Base-by-base conservation (phyloP, 139 green algal genomes). In the Penium margaritaceum region DNA sequence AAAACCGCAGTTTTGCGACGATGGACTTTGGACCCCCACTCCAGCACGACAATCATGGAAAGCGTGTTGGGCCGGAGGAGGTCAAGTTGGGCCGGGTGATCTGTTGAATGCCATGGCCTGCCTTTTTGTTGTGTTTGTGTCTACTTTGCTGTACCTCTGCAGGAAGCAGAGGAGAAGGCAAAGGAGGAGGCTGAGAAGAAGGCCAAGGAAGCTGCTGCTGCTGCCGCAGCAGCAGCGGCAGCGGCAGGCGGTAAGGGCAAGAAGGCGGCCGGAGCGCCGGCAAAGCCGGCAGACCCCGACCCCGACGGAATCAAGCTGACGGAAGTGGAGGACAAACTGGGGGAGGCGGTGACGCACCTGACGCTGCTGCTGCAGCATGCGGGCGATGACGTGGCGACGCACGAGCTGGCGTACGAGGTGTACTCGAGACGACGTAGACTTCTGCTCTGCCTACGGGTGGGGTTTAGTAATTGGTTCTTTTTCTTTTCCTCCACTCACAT, bases 261-360 rank as follows among this genome's bases (percentile, higher is more conserved):
- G n/a, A 68, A 84, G 33, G n/a, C n/a, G n/a, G n/a, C n/a, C n/a
- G 47, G 35, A 39, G 76, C 74, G 33, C 33, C 66, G 30, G 73
- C 33, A 19, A 74, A 82, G 55, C 58, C 70, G 12, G 70, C 46
- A 1, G 93, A 98, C 72, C 75, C 84, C 5, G 93, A 98, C 69
- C 92, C 93, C 0, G 79, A 94, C 34, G 93, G 92, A 35, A 83
- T 76, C 41, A 81, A 90, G 85, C 83, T 97, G 39, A 83, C 87
- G 0, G 75, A 81, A 67, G 70, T 77, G 1, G 57, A 84, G 2
- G 86, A 95, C 58, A 93, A 92, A 0, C 77, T 97, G 46, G 88
- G 33, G 1, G 90, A 97, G 77, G 93, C 94, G 0, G 74, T 77
- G 43, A 95, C 94, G 85, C 86, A 95, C 58, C 81, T 96, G 65